Percentiles rank a stretch among this genome's conserved stretches.
Evolutionary conservation across 176 grass and related monocot genomes (phyloP).

Genomic region (Thinopyrum elongatum): DNA sequence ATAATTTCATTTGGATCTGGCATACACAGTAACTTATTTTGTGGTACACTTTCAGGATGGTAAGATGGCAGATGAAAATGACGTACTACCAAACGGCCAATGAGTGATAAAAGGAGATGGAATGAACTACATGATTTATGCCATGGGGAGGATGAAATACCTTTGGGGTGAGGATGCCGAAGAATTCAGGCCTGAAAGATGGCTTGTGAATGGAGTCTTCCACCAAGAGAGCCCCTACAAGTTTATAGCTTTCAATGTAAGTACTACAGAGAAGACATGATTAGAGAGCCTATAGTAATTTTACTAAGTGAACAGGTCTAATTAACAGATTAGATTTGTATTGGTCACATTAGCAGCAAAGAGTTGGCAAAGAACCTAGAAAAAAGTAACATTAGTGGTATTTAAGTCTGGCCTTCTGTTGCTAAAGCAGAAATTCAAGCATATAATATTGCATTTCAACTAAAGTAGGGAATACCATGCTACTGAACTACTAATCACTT

Average conservation of each 20-base stretch:
- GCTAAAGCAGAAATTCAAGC: constrained; percentile 5
- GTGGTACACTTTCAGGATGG: background rate
- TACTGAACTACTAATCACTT: background rate
- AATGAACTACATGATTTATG: constrained; percentile 31
- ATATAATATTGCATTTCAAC: background rate
- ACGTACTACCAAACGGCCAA: background rate
- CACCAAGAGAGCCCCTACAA: constrained; percentile 62
- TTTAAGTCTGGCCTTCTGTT: background rate
- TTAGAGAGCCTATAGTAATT: constrained; percentile 7
- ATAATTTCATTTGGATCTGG: background rate
- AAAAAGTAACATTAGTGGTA: constrained; percentile 19
- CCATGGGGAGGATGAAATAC: constrained; percentile 71
- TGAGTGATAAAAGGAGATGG: background rate
- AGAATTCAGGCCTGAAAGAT: constrained; percentile 47
- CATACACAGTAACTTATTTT: background rate
- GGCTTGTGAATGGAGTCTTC: constrained; percentile 48
- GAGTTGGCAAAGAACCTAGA: background rate
- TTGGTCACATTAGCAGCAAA: background rate
- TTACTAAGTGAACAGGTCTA: background rate
- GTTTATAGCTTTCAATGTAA: constrained; percentile 62
- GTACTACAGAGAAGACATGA: background rate
- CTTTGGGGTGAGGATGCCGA: constrained; percentile 61
- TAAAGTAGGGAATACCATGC: background rate
- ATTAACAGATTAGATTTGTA: background rate
- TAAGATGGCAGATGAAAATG: constrained; percentile 1